phyloP scores from a whole-genome alignment of 75 land plant species.

The Chamaecyparis obtusa region DNA sequence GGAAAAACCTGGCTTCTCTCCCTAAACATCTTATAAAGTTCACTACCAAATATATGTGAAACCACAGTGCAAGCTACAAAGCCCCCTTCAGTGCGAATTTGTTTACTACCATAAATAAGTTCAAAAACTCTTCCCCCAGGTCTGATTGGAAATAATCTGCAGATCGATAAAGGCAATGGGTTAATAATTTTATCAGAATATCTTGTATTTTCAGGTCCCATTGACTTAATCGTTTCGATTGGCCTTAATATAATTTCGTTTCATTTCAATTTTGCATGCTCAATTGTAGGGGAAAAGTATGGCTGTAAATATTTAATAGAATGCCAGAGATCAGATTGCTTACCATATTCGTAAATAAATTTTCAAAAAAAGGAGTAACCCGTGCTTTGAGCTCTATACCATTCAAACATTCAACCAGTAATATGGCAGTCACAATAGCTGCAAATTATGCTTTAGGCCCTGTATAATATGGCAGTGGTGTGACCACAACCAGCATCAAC shows the following conservation, averaged over 20 bases:
- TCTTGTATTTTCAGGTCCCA: not conserved
- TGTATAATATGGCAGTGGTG: not conserved
- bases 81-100: conserved; percentile 30
- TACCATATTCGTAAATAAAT: not conserved
- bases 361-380: not conserved
- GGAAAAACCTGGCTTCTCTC: conserved; percentile 24
- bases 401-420: not conserved
- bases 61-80: conserved; percentile 44
- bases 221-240: not conserved
- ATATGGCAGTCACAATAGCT: not conserved
- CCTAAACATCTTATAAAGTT: conserved; percentile 31
- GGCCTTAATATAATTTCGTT: no score
- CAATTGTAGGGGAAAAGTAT: not conserved
- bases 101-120: conserved; percentile 31
- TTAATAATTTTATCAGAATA: not conserved
- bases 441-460: not conserved
- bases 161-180: not conserved
- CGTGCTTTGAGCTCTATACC: not conserved
- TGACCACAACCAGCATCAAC: no score
- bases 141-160: conserved; percentile 49
- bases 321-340: not conserved
- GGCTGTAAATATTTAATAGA: not conserved
- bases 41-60: conserved; percentile 40
- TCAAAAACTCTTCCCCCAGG: conserved; percentile 36
- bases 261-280: no score